Percentiles rank a stretch among this genome's conserved stretches.
These are phyloP conservation scores for Microsporum audouinii DNA, from an alignment of 2,329 filamentous ascomycete genomes.

Conservation along the genomic window DNA sequence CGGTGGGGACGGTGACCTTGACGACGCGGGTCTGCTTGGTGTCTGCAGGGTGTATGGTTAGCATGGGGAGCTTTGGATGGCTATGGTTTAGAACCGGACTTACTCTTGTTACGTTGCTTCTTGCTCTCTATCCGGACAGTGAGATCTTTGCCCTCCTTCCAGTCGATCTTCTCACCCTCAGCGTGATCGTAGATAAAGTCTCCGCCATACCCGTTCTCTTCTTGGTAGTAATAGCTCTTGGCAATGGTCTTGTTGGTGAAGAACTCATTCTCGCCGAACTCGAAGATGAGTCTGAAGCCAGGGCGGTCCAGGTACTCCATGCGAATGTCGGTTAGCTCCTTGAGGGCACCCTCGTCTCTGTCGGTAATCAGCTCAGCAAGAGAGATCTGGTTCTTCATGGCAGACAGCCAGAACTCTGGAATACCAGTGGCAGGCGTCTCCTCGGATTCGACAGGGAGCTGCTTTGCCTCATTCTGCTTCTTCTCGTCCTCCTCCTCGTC, in stretches of 20 bases:
- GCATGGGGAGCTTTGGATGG: neutral
- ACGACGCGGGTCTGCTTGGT: constrained; percentile 98
- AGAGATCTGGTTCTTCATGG: constrained; percentile 98
- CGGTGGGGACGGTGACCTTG: constrained; percentile 97
- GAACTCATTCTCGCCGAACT: constrained; percentile 88
- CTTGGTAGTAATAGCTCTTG: constrained; percentile 99
- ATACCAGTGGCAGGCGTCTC: constrained; percentile 58
- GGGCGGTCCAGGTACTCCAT: constrained; percentile 99
- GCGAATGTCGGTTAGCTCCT: constrained; percentile 79
- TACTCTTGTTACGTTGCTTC: constrained; percentile 99
- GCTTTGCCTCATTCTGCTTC: constrained; percentile 46
- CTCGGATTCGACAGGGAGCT: constrained; percentile 32
- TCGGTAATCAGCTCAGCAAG: constrained; percentile 98
- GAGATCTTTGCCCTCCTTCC: constrained; percentile 85
- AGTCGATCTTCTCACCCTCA: constrained; percentile 95
- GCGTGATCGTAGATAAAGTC: constrained; percentile 99
- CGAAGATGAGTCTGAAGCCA: constrained; percentile 95
- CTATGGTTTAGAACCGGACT: constrained; percentile 24
- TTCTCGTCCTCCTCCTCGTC: constrained; percentile 48
- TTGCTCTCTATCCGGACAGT: constrained; percentile 95
- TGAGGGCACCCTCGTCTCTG: constrained; percentile 86
- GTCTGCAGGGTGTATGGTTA: constrained; percentile 45
- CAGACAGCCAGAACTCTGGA: constrained; percentile 97
- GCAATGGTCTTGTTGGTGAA: constrained; percentile 96
- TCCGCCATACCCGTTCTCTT: constrained; percentile 94